Evolutionary conservation across 1,284 basidiomycete genomes (phyloP), one percentile per base, ranked within the genome.

Genomic region (Papiliotrema terrestris): DNA sequence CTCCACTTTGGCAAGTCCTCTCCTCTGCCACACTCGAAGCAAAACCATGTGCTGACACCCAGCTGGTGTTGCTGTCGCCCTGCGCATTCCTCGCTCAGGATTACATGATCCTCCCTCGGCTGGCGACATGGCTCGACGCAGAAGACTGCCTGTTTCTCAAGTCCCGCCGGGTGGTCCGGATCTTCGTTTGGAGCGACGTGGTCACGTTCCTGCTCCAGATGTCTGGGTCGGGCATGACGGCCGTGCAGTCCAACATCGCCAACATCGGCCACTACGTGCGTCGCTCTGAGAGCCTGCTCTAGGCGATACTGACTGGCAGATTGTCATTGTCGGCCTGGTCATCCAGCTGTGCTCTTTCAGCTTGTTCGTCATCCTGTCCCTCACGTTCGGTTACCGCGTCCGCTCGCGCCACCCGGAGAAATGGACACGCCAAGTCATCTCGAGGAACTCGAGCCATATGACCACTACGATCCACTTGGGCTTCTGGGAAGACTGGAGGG

Each of bases 11-110:
- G 81, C 85, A 55, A 79, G 65, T 59, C 14, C 20, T 25, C 26
- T 9, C 22, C 17, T 36, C 11, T 25, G 19, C 9, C 20, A 11
- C 13, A 19, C 17, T 13, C 15, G 29, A 14, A 17, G 8, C 48
- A 38, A 14, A 45, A n/a, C 15, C 2, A 11, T 47, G n/a, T 15
- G 2, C 14, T 20, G 39, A n/a, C 9, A 44, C n/a, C 8, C 53
- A 67, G 68, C 56, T 66, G 48, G 60, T 61, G 3, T 55, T 72
- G 6, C 59, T 71, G 25, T 60, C 82, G 78, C 85, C 87, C 5
- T 88, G 86, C 63, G 84, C 83, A n/a, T 88, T 87, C 77, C 84
- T 88, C 58, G 86, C 86, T 3, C 82, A 85, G 29, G 81, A 84
- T 66, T 88, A 88, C 62, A 77, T 87, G 51, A 78, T 88, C 22